Base-by-base conservation (phyloP, 768 basidiomycete genomes). In the Myochromella boudieri region DNA sequence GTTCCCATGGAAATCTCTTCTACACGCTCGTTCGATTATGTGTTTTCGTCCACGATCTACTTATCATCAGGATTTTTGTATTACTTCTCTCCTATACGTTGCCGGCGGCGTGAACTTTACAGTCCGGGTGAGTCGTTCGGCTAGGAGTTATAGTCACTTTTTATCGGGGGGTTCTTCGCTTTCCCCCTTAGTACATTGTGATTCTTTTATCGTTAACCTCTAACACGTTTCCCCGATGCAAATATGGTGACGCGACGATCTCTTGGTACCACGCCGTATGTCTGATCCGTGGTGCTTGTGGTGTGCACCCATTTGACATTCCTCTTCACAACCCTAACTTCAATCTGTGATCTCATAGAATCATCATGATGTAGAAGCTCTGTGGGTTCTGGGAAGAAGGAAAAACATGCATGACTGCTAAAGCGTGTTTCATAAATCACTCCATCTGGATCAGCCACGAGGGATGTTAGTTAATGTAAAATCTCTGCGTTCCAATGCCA, bases 401-500 rank as follows among this genome's bases (percentile, higher is more conserved):
- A n/a, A n/a, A n/a, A n/a, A n/a, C n/a, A n/a, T 8, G 29, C 29
- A 31, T 8, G 9, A n/a, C 29, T n/a, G 29, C 8, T 31, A 31
- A 31, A n/a, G 9, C 29, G 29, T 22, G n/a, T 10, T 25, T 3
- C 27, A 29, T 14, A 6, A n/a, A 31, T 32, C 27, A 46, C 12
- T 17, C 15, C 37, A 37, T 38, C 44, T 22, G 27, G 37, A 28
- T 43, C 41, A 22, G 1, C 41, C 17, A 31, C 27, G 15, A 34
- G 36, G 44, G 20, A 24, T 22, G 31, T 17, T 17, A 7, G 21
- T 37, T 18, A 28, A 43, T n/a, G 14, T 42, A 26, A 42, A 42
- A 44, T 63, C 55, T 58, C 25, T 26, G 17, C 15, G 9, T 17
- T 28, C 15, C 40, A 20, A 17, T 41, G 14, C 21, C 26, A 41